A percentile compares a stretch with the other conserved stretches of the same genome.
Conservation (phyloP, 2,329 filamentous ascomycete genomes). For the Botrytis medusae region DNA sequence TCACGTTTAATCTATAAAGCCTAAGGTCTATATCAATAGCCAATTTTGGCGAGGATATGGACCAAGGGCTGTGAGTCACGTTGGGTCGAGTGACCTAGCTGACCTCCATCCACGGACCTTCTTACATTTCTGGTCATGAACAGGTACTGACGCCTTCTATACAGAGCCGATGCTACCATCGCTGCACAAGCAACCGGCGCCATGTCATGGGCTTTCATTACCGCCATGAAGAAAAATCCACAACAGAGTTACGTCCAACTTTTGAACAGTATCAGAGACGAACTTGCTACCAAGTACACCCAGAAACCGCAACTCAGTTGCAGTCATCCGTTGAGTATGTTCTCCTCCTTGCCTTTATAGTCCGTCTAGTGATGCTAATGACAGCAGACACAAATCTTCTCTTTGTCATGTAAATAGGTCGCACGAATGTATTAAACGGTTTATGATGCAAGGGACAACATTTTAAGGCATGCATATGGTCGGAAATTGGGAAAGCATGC, state of each 20-base stretch:
- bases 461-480: conserved; percentile 6
- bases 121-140: background rate
- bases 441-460: conserved; percentile 12
- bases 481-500: background rate
- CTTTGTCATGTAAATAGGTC: conserved; percentile 56
- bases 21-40: conserved; percentile 33
- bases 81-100: conserved; percentile 34
- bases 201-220: conserved; percentile 98
- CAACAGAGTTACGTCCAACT: conserved; percentile 96
- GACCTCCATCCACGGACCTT: background rate
- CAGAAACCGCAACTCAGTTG: conserved; percentile 97
- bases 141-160: conserved; percentile 19
- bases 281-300: conserved; percentile 80
- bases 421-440: conserved; percentile 12
- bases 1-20: conserved; percentile 30
- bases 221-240: conserved; percentile 84
- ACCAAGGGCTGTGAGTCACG: conserved; percentile 40
- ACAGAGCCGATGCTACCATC: conserved; percentile 85
- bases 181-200: conserved; percentile 83
- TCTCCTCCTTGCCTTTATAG: background rate
- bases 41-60: conserved; percentile 34
- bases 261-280: conserved; percentile 90
- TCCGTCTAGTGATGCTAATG: conserved; percentile 21
- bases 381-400: conserved; percentile 59
- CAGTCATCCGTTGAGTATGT: conserved; percentile 86